Base-by-base conservation (phyloP, 495 filamentous ascomycete genomes). In the Lasiosphaeris hirsuta region DNA sequence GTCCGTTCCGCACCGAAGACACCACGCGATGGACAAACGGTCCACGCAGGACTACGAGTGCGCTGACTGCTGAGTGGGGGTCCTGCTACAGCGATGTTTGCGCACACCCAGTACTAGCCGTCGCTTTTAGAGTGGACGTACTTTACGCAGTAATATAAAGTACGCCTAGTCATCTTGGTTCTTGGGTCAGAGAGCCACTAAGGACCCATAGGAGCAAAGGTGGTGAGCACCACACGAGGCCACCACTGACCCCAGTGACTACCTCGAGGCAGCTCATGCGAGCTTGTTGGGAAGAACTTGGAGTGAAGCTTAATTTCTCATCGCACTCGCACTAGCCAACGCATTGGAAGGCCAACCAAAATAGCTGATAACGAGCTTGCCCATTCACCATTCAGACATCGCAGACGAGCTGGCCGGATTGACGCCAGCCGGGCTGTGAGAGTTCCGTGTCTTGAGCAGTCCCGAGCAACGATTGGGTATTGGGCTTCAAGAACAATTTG, bases 301-400 rank as follows among this genome's bases (percentile, higher is more conserved):
- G 61, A 64, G 62, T 58, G 62, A 52, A 64, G 23, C 57, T 64
- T 61, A 67, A 60, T 59, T 56, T 46, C 36, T 7, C 5, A 15
- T 35, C 18, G n/a, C 40, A 18, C 17, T 41, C 17, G 15, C 33
- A 35, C 53, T 45, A 33, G 3, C 53, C 30, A 23, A 13, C 41
- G 9, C 40, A 42, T 42, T 56, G 10, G n/a, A 17, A 39, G 7
- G 41, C 13, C 39, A 52, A 60, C 14, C 51, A 60, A 60, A 60
- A 60, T 60, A 60, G 53, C 34, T 36, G 52, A 15, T 13, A 14
- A 35, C 18, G 47, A 10, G 14, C 23, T 30, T 30, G 23, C 23
- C 23, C 23, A 30, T 17, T 45, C 30, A 45, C 19, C 43, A 45
- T 23, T 10, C 15, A 45, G 43, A 17, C 17, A 15, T 45, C 23